phyloP scores from a whole-genome alignment of 2,329 filamentous ascomycete genomes.

The Kalaharituber pfeilii region DNA sequence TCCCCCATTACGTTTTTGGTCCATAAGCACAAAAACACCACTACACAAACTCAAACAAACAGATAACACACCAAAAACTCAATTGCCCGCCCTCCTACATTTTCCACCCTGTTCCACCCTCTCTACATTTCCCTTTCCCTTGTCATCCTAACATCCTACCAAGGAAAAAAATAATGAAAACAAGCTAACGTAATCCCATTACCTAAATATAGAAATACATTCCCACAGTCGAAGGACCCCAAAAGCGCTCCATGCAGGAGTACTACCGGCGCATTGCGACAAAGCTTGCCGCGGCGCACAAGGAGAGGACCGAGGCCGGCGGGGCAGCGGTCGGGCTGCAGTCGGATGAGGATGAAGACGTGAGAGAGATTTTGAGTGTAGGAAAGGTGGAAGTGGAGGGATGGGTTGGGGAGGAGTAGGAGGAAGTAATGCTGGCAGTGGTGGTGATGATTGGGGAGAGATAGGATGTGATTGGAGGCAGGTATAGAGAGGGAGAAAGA shows the following conservation, averaged over 20 bases:
- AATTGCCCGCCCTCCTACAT: too few species aligned
- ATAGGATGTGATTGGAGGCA: too few species aligned
- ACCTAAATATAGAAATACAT: slow-evolving; percentile 18
- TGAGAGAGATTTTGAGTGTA: slow-evolving; percentile 89
- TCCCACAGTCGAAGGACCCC: slow-evolving; percentile 19
- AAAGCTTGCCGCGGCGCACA: slow-evolving; percentile 66
- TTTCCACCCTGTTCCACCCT: too few species aligned
- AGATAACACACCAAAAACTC: neutral
- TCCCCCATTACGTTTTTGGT: too few species aligned
- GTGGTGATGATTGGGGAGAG: too few species aligned
- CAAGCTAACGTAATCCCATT: neutral
- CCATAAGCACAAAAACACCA: too few species aligned
- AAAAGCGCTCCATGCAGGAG: slow-evolving; percentile 77
- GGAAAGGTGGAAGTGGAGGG: slow-evolving; percentile 53
- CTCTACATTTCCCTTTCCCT: too few species aligned
- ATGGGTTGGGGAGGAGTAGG: neutral
- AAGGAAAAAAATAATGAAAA: neutral
- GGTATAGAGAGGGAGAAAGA: too few species aligned
- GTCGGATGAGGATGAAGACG: slow-evolving; percentile 84
- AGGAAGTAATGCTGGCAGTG: too few species aligned
- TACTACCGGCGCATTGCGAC: slow-evolving; percentile 91
- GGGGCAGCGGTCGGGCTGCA: slow-evolving; percentile 68
- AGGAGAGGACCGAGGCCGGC: slow-evolving; percentile 78
- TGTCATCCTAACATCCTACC: too few species aligned
- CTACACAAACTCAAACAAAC: too few species aligned